phyloP scores from a whole-genome alignment of 1,284 basidiomycete genomes.

The Sanghuangporus weigelae region DNA sequence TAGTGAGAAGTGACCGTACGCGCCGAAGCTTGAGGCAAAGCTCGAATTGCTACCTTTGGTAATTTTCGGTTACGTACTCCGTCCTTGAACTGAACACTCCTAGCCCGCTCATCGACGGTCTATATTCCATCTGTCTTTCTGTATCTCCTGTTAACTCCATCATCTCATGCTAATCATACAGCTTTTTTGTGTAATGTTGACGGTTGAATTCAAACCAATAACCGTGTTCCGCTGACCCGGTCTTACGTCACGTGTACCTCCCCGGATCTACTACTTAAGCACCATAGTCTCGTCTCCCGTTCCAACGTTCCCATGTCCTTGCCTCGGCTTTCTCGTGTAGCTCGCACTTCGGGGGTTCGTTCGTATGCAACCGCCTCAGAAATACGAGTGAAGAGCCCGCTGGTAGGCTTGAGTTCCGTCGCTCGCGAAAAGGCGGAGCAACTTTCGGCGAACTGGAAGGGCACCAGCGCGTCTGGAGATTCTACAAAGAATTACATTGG shows the following conservation, averaged over 20 bases:
- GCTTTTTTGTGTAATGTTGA: not conserved
- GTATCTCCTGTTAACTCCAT: not conserved
- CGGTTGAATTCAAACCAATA: not conserved
- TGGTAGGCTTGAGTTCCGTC: conserved; percentile 41
- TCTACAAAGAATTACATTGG: conserved; percentile 88
- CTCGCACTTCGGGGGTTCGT: conserved; percentile 30
- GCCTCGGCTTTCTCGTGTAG: conserved; percentile 29
- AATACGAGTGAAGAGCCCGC: conserved; percentile 21
- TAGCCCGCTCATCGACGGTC: not conserved
- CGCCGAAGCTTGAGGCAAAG: not conserved
- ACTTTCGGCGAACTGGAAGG: conserved; percentile 74
- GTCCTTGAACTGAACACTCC: not conserved
- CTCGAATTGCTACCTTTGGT: not conserved
- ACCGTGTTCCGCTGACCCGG: not conserved
- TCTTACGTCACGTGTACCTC: not conserved
- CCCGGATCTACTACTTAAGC: not conserved
- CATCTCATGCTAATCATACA: not conserved
- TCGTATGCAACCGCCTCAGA: conserved; percentile 37
- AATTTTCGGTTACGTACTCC: not conserved
- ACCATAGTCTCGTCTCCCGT: not conserved
- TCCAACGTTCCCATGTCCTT: conserved; percentile 6
- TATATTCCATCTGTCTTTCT: not conserved
- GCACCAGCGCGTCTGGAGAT: conserved; percentile 77
- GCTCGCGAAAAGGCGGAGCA: conserved; percentile 59
- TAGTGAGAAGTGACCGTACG: not conserved